These are phyloP conservation scores for Cytospora piceae DNA, from an alignment of 2,329 filamentous ascomycete genomes.

Conservation along the genomic window DNA sequence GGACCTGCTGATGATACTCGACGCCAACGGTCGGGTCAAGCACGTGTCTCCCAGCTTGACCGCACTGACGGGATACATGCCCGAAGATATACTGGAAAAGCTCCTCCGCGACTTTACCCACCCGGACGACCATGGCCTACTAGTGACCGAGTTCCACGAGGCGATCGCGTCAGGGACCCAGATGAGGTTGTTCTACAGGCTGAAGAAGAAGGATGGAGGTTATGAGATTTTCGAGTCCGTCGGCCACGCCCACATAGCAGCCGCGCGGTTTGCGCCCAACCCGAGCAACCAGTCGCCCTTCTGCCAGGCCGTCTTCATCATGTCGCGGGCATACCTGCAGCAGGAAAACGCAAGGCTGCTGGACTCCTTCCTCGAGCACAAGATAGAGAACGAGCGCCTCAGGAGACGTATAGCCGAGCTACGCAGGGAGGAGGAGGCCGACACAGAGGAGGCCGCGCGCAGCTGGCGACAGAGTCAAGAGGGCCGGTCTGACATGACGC, in stretches of 20 bases:
- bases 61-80: constrained; percentile 73
- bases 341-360: constrained; percentile 83
- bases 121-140: constrained; percentile 80
- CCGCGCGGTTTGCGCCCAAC: constrained; percentile 65
- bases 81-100: constrained; percentile 71
- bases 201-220: constrained; percentile 72
- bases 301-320: constrained; percentile 91
- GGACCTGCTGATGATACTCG: constrained; percentile 86
- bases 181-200: constrained; percentile 83
- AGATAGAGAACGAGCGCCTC: constrained; percentile 91
- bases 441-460: constrained; percentile 67
- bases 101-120: constrained; percentile 85
- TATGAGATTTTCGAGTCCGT: constrained; percentile 89
- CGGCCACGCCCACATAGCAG: constrained; percentile 86
- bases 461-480: constrained; percentile 65
- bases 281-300: constrained; percentile 68
- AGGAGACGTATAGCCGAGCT: constrained; percentile 83
- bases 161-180: constrained; percentile 80
- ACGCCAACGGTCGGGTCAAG: constrained; percentile 79
- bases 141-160: constrained; percentile 86
- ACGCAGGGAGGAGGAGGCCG: constrained; percentile 82
- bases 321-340: constrained; percentile 86
- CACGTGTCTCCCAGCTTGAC: constrained; percentile 84
- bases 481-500: constrained; percentile 56
- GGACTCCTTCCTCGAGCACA: constrained; percentile 94